Evolutionary conservation across 139 green algal genomes (phyloP).

Genomic region (Klebsormidium nitens): DNA sequence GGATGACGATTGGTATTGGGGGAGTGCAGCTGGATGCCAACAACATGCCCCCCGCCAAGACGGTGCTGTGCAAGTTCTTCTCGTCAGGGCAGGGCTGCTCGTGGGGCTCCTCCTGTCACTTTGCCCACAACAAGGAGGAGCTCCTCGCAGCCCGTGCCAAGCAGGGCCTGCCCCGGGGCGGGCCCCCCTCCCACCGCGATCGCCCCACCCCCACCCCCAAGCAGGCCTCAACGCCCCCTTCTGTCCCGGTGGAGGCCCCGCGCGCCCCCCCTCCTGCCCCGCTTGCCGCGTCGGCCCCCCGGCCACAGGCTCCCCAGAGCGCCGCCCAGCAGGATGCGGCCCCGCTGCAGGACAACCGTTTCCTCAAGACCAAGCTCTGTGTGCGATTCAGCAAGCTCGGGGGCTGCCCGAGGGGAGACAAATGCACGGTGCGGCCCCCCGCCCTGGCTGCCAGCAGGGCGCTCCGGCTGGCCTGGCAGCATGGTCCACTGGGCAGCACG

Average conservation of each 20-base stretch:
- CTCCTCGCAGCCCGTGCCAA: constrained; percentile 5
- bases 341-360: no score
- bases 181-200: no score
- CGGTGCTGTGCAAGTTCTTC: not conserved
- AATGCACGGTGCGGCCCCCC: no score
- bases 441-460: no score
- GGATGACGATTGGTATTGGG: not conserved
- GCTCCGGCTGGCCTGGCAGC: no score
- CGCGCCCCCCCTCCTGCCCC: not conserved
- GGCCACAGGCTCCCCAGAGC: not conserved
- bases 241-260: not conserved
- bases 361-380: no score
- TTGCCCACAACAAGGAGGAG: constrained; percentile 27
- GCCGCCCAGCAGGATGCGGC: no score
- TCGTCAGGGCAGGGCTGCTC: constrained; percentile 9
- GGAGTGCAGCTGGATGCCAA: not conserved
- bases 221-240: not conserved
- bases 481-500: no score
- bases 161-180: not conserved
- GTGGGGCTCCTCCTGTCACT: constrained; percentile 15
- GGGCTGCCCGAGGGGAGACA: no score
- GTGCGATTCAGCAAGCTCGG: no score
- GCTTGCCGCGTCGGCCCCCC: not conserved
- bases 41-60: constrained; percentile 11
- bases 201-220: no score